Conservation (phyloP, 345 rosid species). For the Pugionium dolabratum region DNA sequence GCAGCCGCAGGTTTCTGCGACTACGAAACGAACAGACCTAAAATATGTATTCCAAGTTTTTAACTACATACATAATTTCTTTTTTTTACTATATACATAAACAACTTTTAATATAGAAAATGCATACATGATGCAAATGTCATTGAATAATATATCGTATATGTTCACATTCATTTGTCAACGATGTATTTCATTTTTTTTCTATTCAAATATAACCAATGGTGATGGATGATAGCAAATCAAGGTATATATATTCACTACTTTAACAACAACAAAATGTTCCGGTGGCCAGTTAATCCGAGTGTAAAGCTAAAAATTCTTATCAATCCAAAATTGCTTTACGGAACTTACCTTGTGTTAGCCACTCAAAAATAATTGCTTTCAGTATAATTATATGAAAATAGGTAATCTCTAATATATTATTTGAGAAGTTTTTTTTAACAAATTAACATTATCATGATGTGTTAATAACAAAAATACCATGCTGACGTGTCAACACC, state of each 20-base stretch:
- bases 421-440: too few relatives aligned
- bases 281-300: too few relatives aligned
- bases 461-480: too few relatives aligned
- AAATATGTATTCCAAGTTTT: slow-evolving; percentile 17
- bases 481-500: too few relatives aligned
- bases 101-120: slow-evolving; percentile 6
- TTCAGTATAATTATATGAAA: background rate
- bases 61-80: slow-evolving; percentile 6
- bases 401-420: background rate
- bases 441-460: too few relatives aligned
- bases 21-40: too few relatives aligned
- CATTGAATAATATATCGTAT: slow-evolving; percentile 24
- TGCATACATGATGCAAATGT: slow-evolving; percentile 38
- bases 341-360: too few relatives aligned
- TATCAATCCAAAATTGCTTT: background rate
- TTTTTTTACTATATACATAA: background rate
- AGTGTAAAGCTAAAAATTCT: background rate
- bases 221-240: slow-evolving; percentile 21
- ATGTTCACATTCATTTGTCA: slow-evolving; percentile 41
- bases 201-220: slow-evolving; percentile 16
- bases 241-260: background rate
- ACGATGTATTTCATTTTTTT: slow-evolving; percentile 18
- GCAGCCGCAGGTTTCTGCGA: too few relatives aligned
- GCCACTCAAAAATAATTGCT: too few relatives aligned
- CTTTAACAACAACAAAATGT: too few relatives aligned